Evolutionary conservation across 257 asterid genomes (phyloP), one percentile per base, ranked within the genome.

Genomic region (Rauvolfia tetraphylla): DNA sequence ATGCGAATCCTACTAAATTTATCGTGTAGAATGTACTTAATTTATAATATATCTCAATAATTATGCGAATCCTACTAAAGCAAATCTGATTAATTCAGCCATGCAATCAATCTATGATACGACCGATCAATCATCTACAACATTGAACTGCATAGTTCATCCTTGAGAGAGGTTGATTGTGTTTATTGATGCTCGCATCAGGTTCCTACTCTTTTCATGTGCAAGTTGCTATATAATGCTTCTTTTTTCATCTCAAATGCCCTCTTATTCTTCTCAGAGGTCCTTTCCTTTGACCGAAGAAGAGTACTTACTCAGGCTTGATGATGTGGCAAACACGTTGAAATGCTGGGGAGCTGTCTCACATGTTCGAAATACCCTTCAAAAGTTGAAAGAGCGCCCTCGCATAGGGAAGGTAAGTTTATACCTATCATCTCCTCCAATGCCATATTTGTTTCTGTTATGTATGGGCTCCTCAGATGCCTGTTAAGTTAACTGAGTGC

Each of bases 321-420:
- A 95, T 81, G 92, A 91, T 70, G 98, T 92, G 79, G 98, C 98
- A 33, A 95, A 92, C 85, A 87, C 86, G 51, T 86, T 95, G 78
- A 95, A 85, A 85, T 91, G 98, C 68, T 95, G 98, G 99, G 99
- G 99, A 86, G 99, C 99, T 41, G 99, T 95, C 81, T 95, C 99
- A 9, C 99, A 95, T 81, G 80, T 95, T 57, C 90, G 99, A 49
- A 92, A 59, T 86, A 88, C 89, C 85, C 93, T 95, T 33, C 85
- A 87, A 83, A 92, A 89, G 84, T 83, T 79, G 77, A 95, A 91
- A 87, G 98, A 95, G 84, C 91, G 99, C 46, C 98, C 98, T 65
- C 92, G 98, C 68, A 92, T 92, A 68, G 99, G 98, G 76, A 95
- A 95, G 96, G 85, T 84, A 78, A 76, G 44, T 46, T 20, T 58